These are phyloP conservation scores for Boeremia lycopersici DNA, from an alignment of 2,329 filamentous ascomycete genomes.

Conservation along the genomic window DNA sequence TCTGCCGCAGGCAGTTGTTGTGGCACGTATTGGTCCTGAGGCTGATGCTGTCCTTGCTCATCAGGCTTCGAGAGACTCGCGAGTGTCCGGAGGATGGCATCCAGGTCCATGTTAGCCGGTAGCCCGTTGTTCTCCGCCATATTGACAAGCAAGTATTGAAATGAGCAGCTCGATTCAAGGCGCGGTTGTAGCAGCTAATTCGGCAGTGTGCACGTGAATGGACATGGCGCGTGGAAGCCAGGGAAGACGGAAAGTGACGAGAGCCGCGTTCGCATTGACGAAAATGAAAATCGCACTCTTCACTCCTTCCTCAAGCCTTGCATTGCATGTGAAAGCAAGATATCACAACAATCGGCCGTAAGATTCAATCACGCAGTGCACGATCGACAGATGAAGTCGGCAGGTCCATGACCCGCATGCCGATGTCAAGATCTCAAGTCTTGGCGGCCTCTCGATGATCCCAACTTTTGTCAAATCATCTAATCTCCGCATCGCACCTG, in stretches of 20 bases:
- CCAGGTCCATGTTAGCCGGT: constrained; percentile 36
- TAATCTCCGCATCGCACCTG: constrained; percentile 31
- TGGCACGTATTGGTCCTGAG: background rate
- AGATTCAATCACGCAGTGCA: background rate
- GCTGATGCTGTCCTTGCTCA: constrained; percentile 17
- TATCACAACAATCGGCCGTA: background rate
- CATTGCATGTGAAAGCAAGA: background rate
- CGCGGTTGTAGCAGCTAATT: background rate
- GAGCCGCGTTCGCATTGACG: background rate
- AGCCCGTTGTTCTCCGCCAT: constrained; percentile 40
- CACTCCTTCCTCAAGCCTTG: background rate
- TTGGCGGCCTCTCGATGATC: constrained; percentile 34
- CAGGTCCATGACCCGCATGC: constrained; percentile 2
- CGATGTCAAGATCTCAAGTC: constrained; percentile 21
- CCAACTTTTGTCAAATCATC: constrained; percentile 45
- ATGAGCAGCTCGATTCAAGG: background rate
- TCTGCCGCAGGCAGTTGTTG: constrained; percentile 25
- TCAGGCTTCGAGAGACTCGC: constrained; percentile 35
- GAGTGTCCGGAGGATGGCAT: constrained; percentile 44
- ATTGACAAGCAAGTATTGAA: background rate
- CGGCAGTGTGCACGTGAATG: background rate
- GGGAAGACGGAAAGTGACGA: background rate
- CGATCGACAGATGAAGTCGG: constrained; percentile 7
- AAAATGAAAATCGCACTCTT: background rate
- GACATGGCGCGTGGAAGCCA: constrained; percentile 6